Conservation (phyloP, 805 yeast genomes). For the Suhomyces tanzawaensis region DNA sequence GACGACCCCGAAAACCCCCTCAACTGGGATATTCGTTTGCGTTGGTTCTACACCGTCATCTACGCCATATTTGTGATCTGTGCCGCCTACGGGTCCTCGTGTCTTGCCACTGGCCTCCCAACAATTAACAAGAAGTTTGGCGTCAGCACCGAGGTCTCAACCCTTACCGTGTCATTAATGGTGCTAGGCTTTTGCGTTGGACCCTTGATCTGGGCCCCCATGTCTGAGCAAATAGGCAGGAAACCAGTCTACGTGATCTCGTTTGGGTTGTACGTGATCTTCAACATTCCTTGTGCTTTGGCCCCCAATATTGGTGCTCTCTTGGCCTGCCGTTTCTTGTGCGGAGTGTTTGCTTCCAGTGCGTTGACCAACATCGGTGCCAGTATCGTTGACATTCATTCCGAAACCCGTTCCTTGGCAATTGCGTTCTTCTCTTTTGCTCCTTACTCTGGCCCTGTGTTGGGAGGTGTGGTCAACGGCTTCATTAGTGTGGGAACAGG, state of each 20-base stretch:
- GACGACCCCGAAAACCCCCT: conserved; percentile 89
- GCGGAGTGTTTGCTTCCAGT: conserved; percentile 84
- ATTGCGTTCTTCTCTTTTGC: conserved; percentile 90
- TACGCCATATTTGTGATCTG: conserved; percentile 74
- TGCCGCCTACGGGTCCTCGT: conserved; percentile 92
- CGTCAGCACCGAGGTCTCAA: conserved; percentile 77
- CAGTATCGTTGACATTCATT: conserved; percentile 84
- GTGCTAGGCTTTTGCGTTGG: conserved; percentile 87
- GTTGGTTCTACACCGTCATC: conserved; percentile 67
- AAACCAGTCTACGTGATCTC: conserved; percentile 79
- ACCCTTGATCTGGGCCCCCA: conserved; percentile 86
- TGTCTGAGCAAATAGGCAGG: conserved; percentile 83
- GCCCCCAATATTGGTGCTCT: conserved; percentile 80
- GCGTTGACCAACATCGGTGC: conserved; percentile 89
- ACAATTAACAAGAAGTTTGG: conserved; percentile 61
- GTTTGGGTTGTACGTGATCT: conserved; percentile 67
- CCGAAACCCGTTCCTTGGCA: conserved; percentile 79
- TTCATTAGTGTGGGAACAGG: conserved; percentile 74
- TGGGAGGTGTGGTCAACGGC: conserved; percentile 87
- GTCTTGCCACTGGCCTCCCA: conserved; percentile 82
- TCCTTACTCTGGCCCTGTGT: conserved; percentile 89
- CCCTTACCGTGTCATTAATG: conserved; percentile 79
- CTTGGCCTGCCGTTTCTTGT: conserved; percentile 76
- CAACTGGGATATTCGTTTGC: conserved; percentile 62
- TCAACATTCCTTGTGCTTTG: conserved; percentile 85